phyloP scores from a whole-genome alignment of 2,329 filamentous ascomycete species.

The Dendryphion nanum region DNA sequence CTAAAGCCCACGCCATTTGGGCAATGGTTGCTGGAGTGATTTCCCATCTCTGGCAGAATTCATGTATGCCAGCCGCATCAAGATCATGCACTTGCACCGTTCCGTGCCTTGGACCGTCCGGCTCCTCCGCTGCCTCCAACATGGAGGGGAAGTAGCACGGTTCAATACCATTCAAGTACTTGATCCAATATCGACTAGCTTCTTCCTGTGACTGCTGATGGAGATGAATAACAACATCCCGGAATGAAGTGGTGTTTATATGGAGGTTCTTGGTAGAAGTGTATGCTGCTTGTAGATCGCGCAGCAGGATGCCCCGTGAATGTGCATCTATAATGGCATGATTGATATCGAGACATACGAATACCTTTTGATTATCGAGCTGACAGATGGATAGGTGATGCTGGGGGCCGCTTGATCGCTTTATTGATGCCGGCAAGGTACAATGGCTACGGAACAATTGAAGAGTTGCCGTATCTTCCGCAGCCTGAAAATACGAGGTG shows the following conservation, averaged over 20 bases:
- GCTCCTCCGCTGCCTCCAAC: constrained; percentile 4
- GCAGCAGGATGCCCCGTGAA: constrained; percentile 38
- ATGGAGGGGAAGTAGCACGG: constrained; percentile 17
- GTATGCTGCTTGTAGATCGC: constrained; percentile 12
- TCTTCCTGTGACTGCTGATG: constrained; percentile 4
- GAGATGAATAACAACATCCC: constrained; percentile 14
- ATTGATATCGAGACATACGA: constrained; percentile 47
- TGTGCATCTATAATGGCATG: constrained; percentile 51
- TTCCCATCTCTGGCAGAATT: constrained; percentile 3
- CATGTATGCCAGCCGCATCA: constrained; percentile 6
- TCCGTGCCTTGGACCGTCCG: constrained; percentile 7
- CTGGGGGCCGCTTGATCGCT: too few species aligned
- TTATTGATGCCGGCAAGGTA: constrained; percentile 23
- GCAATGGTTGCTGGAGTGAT: constrained; percentile 14
- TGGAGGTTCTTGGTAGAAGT: too few species aligned
- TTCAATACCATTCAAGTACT: constrained; percentile 10
- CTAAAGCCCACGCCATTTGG: constrained; percentile 37
- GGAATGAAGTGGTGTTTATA: constrained; percentile 9
- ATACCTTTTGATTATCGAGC: constrained; percentile 10
- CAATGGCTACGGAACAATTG: constrained; percentile 41
- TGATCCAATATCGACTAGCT: constrained; percentile 12
- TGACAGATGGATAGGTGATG: too few species aligned
- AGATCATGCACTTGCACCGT: constrained; percentile 9
- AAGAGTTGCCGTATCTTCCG: too few species aligned
- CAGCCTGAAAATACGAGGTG: too few species aligned